Evolutionary conservation across 305 asterid species (phyloP), one percentile per base, ranked within the genome.

Genomic region (Fraxinus ornus): DNA sequence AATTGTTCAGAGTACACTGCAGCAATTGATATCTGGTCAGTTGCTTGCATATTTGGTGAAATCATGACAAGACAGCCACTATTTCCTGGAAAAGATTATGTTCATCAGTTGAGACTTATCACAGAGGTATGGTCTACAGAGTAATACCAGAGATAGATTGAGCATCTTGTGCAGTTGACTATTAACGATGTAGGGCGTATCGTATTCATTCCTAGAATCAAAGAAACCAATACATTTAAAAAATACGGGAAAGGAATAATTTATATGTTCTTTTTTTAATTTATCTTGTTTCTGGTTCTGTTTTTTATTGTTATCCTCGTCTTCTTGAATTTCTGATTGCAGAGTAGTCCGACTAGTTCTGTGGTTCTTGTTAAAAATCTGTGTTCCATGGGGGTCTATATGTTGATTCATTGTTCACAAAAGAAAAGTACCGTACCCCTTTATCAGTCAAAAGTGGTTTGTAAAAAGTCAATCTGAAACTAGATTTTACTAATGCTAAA

Each of bases 1-100:
- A 87, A 89, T 49, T 90, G 91, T 78, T 87, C 88, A 78, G 89
- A 88, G 47, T 90, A 90, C 78, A 89, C 91, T 32, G 86, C 90
- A 37, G 90, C 93, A 62, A 90, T 90, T 52, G 94, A 90, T 78
- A 86, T 88, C 79, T 90, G 94, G 94, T 90, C 94, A 62, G 94
- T 90, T 33, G 94, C 92, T 79, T 90, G 94, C 86, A 90, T 90
- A 80, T 87, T 90, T 21, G 92, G 92, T 70, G 94, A 90, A 82
- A 82, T 83, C 73, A 82, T 87, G 84, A 81, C 85, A 3, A 81
- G 83, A n/a, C 80, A 81, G 9, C 88, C 88, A 60, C 81, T 85
- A 5, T 85, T 85, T 75, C 85, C 85, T 24, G 88, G 83, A 44
- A 85, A 78, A 78, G 85, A 85, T 82, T 84, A 85, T 76, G 88